phyloP scores from a whole-genome alignment of 2,329 filamentous ascomycete species.

The Colletotrichum lupini region DNA sequence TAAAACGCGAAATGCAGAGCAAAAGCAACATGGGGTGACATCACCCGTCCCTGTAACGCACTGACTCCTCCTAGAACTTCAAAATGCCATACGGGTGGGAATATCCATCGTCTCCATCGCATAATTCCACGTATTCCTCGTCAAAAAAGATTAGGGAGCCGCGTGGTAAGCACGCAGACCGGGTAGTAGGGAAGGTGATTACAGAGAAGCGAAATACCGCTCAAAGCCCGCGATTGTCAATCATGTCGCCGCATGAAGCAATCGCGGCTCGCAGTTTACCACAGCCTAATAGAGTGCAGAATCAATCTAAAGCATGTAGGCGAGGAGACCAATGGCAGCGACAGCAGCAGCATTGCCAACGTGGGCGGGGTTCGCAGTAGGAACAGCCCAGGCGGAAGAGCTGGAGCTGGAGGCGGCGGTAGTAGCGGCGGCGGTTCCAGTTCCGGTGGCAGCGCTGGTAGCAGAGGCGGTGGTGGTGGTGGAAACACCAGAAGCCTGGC shows the following conservation, averaged over 20 bases:
- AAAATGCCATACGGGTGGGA: constrained; percentile 34
- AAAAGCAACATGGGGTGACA: constrained; percentile 23
- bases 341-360: constrained; percentile 57
- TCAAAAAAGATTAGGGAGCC: constrained; percentile 33
- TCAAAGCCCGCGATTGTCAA: not conserved
- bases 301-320: constrained; percentile 58
- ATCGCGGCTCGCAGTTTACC: not conserved
- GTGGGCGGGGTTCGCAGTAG: constrained; percentile 55
- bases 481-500: constrained; percentile 17
- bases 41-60: constrained; percentile 27
- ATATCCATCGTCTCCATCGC: constrained; percentile 36
- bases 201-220: constrained; percentile 36
- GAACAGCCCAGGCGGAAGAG: constrained; percentile 47
- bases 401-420: constrained; percentile 38
- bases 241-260: not conserved
- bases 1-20: constrained; percentile 31
- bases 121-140: constrained; percentile 33
- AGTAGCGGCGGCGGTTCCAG: constrained; percentile 34
- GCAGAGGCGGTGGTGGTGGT: constrained; percentile 34
- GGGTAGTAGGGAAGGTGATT: constrained; percentile 37
- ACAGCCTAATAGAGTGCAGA: not conserved
- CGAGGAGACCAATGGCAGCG: constrained; percentile 63
- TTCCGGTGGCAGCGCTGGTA: constrained; percentile 20
- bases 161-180: constrained; percentile 20
- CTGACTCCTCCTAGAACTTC: constrained; percentile 31